Evolutionary conservation across 148 eudicot genomes (phyloP).

Genomic region (Oxyria digyna): DNA sequence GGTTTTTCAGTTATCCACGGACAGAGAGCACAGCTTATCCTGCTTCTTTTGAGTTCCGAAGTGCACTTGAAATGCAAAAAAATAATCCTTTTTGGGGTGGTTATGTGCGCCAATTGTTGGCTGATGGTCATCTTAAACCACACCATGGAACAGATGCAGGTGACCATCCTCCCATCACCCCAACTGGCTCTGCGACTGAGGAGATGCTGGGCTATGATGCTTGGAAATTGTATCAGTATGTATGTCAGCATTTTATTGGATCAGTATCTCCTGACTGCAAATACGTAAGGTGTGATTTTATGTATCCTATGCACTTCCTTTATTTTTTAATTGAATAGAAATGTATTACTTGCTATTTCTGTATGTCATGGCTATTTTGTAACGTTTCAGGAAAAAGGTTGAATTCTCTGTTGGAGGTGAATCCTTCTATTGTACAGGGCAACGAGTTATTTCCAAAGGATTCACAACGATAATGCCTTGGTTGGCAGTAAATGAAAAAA

Average conservation of each 20-base stretch:
- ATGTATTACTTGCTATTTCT: not conserved
- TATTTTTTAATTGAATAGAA: not conserved
- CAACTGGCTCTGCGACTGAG: slow-evolving; percentile 74
- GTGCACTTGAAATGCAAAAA: slow-evolving; percentile 45
- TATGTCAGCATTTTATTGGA: slow-evolving; percentile 85
- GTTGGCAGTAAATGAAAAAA: slow-evolving; percentile 77
- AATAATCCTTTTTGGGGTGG: slow-evolving; percentile 57
- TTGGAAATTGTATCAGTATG: slow-evolving; percentile 87
- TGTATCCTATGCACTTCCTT: not conserved
- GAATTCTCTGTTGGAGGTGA: slow-evolving; percentile 79
- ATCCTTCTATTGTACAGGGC: slow-evolving; percentile 61
- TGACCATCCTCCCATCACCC: slow-evolving; percentile 96
- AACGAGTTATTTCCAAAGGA: slow-evolving; percentile 56
- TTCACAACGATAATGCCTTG: slow-evolving; percentile 83
- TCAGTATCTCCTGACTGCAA: slow-evolving; percentile 79
- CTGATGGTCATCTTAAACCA: slow-evolving; percentile 58
- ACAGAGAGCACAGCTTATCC: slow-evolving; percentile 98
- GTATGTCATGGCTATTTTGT: not conserved
- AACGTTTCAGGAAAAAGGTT: slow-evolving; percentile 45
- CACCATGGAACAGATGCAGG: slow-evolving; percentile 81
- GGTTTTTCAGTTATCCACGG: slow-evolving; percentile 62
- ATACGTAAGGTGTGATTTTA: slow-evolving; percentile 38
- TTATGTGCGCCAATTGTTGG: slow-evolving; percentile 42
- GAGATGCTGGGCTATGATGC: slow-evolving; percentile 74
- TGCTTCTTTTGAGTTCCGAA: slow-evolving; percentile 75